phyloP scores from a whole-genome alignment of 1,284 basidiomycete species.

The Kwoniella shivajii region DNA sequence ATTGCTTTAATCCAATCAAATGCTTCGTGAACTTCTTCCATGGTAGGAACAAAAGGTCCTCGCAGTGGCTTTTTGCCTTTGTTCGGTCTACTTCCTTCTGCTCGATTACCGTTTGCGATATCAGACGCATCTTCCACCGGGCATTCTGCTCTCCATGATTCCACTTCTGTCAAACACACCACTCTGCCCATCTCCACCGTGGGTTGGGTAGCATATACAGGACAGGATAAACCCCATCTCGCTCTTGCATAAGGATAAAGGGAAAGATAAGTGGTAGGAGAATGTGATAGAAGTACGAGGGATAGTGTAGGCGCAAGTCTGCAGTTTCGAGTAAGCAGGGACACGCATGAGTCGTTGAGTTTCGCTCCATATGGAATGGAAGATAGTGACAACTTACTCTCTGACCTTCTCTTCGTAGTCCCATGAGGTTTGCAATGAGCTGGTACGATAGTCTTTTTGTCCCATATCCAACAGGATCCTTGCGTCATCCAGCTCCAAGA shows the following conservation, averaged over 20 bases:
- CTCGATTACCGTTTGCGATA: conserved; percentile 23
- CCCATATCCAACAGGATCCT: conserved; percentile 94
- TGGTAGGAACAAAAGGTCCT: conserved; percentile 60
- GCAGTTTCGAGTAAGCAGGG: conserved; percentile 29
- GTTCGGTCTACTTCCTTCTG: conserved; percentile 7
- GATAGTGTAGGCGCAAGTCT: conserved; percentile 72
- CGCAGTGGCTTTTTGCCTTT: conserved; percentile 44
- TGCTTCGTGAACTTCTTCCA: conserved; percentile 87
- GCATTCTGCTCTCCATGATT: conserved; percentile 75
- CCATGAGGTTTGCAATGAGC: conserved; percentile 35
- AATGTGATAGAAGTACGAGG: conserved; percentile 73
- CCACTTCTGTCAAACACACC: conserved; percentile 79
- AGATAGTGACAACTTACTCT: conserved; percentile 43
- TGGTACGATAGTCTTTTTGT: conserved; percentile 49
- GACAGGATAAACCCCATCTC: conserved; percentile 83
- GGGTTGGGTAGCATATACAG: conserved; percentile 93
- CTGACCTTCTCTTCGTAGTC: conserved; percentile 54
- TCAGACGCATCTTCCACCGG: conserved; percentile 58
- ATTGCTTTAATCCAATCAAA: conserved; percentile 91
- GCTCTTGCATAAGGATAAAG: conserved; percentile 89
- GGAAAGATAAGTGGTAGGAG: conserved; percentile 83
- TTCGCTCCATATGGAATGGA: neutral
- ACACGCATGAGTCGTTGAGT: neutral
- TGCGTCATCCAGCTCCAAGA: conserved; percentile 93
- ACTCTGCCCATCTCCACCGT: conserved; percentile 95